Evolutionary conservation across 192 early-diverging fungal species (phyloP).

Genomic region (Coemansia sp.): DNA sequence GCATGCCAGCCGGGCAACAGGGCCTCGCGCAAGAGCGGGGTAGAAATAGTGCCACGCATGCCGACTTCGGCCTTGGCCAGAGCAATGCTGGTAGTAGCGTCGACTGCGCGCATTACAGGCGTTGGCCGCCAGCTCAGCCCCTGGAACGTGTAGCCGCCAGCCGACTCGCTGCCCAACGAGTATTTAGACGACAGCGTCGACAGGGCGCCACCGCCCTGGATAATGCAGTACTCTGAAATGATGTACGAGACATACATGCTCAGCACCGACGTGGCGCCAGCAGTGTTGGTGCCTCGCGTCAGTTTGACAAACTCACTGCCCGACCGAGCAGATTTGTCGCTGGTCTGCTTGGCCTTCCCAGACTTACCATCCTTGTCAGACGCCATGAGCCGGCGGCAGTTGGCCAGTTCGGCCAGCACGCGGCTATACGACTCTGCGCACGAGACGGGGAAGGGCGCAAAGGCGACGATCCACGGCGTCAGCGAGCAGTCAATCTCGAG

Average conservation of each 20-base stretch:
- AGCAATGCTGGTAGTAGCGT: not conserved
- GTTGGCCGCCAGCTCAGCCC: conserved; percentile 37
- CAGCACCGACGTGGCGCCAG: conserved; percentile 25
- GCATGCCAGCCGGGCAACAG: conserved; percentile 43
- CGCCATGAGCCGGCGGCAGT: conserved; percentile 6
- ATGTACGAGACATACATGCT: conserved; percentile 28
- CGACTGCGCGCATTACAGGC: conserved; percentile 3
- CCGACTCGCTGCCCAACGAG: not conserved
- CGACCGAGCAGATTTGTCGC: not conserved
- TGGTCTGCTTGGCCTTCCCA: not conserved
- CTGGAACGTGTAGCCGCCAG: conserved; percentile 13
- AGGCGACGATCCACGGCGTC: conserved; percentile 46
- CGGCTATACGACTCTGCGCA: conserved; percentile 48
- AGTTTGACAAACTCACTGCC: conserved; percentile 24
- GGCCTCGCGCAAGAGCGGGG: conserved; percentile 37
- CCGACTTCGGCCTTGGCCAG: not conserved
- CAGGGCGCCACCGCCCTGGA: conserved; percentile 37
- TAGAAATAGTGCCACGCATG: conserved; percentile 15
- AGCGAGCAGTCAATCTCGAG: conserved; percentile 6
- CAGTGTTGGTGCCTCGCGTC: conserved; percentile 43
- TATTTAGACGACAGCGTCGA: not conserved
- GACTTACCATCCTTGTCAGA: not conserved
- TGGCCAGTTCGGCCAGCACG: conserved; percentile 27
- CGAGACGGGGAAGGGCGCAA: conserved; percentile 20
- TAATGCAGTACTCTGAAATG: conserved; percentile 49